These are phyloP conservation scores for Geotrichum phurueaensis DNA, from an alignment of 1,139 yeast genomes.

Conservation along the genomic window DNA sequence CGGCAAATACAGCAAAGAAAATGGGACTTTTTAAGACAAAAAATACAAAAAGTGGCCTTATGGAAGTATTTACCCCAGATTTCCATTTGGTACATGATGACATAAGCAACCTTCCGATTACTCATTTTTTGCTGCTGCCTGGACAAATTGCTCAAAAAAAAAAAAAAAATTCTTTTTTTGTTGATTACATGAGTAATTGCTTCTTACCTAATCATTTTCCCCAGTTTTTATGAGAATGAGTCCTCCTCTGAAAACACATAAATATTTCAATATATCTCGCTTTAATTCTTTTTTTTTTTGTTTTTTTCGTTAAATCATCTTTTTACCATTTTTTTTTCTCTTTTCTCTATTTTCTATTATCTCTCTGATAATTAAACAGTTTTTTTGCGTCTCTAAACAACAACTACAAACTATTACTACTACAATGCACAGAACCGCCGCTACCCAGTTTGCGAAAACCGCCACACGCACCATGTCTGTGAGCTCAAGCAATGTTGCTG, in stretches of 20 bases:
- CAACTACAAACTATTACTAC: no score
- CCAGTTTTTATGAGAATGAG: background rate
- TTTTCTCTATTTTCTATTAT: background rate
- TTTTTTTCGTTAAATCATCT: no score
- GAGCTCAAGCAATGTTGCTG: background rate
- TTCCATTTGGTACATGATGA: background rate
- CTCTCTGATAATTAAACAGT: no score
- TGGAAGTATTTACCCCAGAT: background rate
- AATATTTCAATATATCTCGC: background rate
- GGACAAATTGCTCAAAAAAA: no score
- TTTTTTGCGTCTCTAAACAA: background rate
- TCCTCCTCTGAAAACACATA: background rate
- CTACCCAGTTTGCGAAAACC: constrained; percentile 3
- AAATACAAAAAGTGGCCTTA: background rate
- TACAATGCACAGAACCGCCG: constrained; percentile 5
- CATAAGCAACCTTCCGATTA: background rate
- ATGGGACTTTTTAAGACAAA: no score
- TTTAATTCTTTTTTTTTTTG: background rate
- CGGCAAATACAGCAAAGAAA: no score
- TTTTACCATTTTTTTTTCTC: no score
- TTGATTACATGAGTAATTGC: background rate
- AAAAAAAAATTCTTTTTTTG: background rate
- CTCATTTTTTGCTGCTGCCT: background rate
- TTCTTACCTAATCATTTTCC: background rate
- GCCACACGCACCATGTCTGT: constrained; percentile 7